Conservation (phyloP, 331 rosid species). For the Phaseolus coccineus region DNA sequence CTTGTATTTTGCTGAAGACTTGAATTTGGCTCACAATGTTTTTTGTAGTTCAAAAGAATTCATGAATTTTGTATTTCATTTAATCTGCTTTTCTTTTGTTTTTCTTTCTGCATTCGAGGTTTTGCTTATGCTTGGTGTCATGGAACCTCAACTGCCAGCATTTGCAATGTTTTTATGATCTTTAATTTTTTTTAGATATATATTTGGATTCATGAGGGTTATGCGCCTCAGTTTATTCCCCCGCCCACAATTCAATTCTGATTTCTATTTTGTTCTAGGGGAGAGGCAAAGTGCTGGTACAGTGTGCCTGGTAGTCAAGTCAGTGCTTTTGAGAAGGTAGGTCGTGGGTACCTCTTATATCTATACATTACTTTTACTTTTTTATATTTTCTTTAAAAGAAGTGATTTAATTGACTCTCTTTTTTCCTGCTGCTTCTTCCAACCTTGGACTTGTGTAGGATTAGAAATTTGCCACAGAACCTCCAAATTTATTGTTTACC, state of each 20-base stretch:
- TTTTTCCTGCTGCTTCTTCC: slow-evolving; percentile 39
- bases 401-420: slow-evolving; percentile 6
- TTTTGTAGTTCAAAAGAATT: slow-evolving; percentile 10
- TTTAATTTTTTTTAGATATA: neutral
- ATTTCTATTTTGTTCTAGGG: slow-evolving; percentile 71
- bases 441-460: slow-evolving; percentile 27
- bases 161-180: slow-evolving; percentile 19
- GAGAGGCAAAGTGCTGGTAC: slow-evolving; percentile 99
- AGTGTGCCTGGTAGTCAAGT: slow-evolving; percentile 97
- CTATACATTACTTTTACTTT: neutral
- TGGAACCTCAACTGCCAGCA: slow-evolving; percentile 20
- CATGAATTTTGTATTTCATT: slow-evolving; percentile 9
- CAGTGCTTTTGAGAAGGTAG: slow-evolving; percentile 88
- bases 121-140: slow-evolving; percentile 28
- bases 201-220: slow-evolving; percentile 30
- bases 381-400: neutral
- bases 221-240: slow-evolving; percentile 24
- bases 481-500: slow-evolving; percentile 24
- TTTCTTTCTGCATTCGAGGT: neutral
- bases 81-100: neutral
- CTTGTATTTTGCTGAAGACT: slow-evolving; percentile 14
- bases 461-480: neutral
- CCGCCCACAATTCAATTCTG: slow-evolving; percentile 33
- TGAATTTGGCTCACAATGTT: slow-evolving; percentile 23
- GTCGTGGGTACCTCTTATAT: slow-evolving; percentile 35